Evolutionary conservation across 2,329 filamentous ascomycete genomes (phyloP), one percentile per base, ranked within the genome.

Genomic region (Colletotrichum cuscutae): DNA sequence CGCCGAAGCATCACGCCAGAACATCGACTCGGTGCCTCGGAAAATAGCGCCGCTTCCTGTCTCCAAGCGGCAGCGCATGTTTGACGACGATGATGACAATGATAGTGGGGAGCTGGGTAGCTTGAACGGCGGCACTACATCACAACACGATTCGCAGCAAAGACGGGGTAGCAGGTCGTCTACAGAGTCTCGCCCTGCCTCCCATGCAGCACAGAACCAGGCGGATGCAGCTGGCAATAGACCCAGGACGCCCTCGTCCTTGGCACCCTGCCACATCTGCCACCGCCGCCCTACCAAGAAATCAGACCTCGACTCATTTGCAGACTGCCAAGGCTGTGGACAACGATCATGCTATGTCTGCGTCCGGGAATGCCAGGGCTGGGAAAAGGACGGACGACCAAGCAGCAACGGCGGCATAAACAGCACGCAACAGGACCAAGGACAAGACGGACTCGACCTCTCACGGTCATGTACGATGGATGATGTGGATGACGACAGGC

Each of bases 311-410:
- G 91, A 93, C 79, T 89, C 88, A 11, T 93, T 90, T 78, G 88
- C 90, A 59, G 86, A 90, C 76, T 94, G 92, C 79, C 83, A 88
- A 75, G 86, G 88, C 15, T 94, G 92, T 78, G 84, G 86, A 11
- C 83, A 88, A 74, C 85, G 91, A 54, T 89, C 91, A 0, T 94
- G 92, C 79, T 93, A 89, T 77, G 86, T 94, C n/a, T 94, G 92
- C 79, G 88, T 93, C 57, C 84, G 92, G 30, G 84, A 89, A 75
- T 94, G 92, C 76, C 82, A 87, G 13, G 88, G 89, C 2, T 88
- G 86, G 84, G 58, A 37, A 19, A 61, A 61, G 60, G 71, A 73
- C 13, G 71, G 71, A 75, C 77, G 35, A 65, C 68, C 22, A 72
- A 78, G 28, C 57, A 76, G 46, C 60, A 78, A 30, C 57, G 76